phyloP scores from a whole-genome alignment of 805 yeast genomes.

The Candida nitratophila region DNA sequence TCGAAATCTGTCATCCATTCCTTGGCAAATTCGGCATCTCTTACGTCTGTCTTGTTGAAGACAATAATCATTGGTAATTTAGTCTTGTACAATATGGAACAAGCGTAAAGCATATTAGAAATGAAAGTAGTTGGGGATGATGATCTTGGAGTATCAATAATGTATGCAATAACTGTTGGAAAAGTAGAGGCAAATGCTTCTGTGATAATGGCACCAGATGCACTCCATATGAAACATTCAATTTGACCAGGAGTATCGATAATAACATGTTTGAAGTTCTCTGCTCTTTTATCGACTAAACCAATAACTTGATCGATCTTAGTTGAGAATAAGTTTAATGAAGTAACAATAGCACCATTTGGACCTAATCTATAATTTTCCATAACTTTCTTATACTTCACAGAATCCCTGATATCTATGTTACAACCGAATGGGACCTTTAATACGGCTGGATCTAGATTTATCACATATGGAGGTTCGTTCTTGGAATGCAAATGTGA shows the following conservation, averaged over 20 bases:
- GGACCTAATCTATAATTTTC: slow-evolving; percentile 94
- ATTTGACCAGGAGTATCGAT: slow-evolving; percentile 99
- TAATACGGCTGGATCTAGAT: slow-evolving; percentile 93
- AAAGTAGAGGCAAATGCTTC: slow-evolving; percentile 94
- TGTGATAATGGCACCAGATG: slow-evolving; percentile 92
- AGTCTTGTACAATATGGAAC: slow-evolving; percentile 92
- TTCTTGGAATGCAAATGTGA: slow-evolving; percentile 73
- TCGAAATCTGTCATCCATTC: slow-evolving; percentile 99
- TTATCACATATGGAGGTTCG: slow-evolving; percentile 82
- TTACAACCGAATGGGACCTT: slow-evolving; percentile 92
- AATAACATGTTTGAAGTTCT: slow-evolving; percentile 57
- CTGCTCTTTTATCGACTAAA: slow-evolving; percentile 72
- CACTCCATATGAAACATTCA: slow-evolving; percentile 98
- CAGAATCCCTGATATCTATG: slow-evolving; percentile 93
- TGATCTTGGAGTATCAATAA: slow-evolving; percentile 94
- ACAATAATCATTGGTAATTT: slow-evolving; percentile 95
- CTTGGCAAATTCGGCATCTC: slow-evolving; percentile 78
- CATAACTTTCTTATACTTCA: slow-evolving; percentile 94
- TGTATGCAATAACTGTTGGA: slow-evolving; percentile 93
- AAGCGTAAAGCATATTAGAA: slow-evolving; percentile 97
- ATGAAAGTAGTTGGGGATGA: slow-evolving; percentile 94
- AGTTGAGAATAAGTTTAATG: slow-evolving; percentile 85
- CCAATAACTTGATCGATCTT: slow-evolving; percentile 92
- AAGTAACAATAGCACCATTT: slow-evolving; percentile 96
- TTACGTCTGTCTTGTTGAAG: slow-evolving; percentile 89